These are phyloP conservation scores for Fagopyrum esculentum DNA, from an alignment of 148 eudicot genomes.

Conservation along the genomic window DNA sequence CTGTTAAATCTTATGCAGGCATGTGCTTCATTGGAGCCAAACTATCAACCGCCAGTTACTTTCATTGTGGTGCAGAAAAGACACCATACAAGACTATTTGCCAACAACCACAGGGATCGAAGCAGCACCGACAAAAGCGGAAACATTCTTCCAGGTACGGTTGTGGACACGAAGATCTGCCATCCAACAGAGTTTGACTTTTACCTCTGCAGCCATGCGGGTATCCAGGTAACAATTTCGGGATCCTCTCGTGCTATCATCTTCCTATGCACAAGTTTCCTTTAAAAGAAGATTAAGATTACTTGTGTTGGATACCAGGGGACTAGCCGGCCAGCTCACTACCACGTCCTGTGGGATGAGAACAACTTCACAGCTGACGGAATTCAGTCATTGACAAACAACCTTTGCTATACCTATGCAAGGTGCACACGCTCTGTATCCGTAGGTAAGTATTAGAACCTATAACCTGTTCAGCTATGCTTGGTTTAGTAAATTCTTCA, in stretches of 20 bases:
- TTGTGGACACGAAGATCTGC: slow-evolving; percentile 71
- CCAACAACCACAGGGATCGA: slow-evolving; percentile 47
- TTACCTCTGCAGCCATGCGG: slow-evolving; percentile 79
- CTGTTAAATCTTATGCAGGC: slow-evolving; percentile 34
- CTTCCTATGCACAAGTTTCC: neutral
- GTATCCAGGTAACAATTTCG: slow-evolving; percentile 46
- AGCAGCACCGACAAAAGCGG: slow-evolving; percentile 67
- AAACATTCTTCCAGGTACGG: slow-evolving; percentile 71
- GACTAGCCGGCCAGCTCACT: slow-evolving; percentile 85
- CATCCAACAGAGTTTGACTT: slow-evolving; percentile 86
- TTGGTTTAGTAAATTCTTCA: neutral
- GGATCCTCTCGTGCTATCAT: neutral
- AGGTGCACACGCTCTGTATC: slow-evolving; percentile 78
- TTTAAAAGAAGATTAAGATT: neutral
- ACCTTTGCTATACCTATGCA: slow-evolving; percentile 82
- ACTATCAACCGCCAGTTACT: slow-evolving; percentile 73
- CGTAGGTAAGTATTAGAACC: slow-evolving; percentile 27
- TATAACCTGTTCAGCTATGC: neutral
- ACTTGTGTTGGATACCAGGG: slow-evolving; percentile 32
- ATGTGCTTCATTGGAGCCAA: slow-evolving; percentile 71
- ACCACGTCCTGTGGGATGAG: slow-evolving; percentile 92
- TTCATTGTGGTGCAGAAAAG: slow-evolving; percentile 82
- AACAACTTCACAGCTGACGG: slow-evolving; percentile 74
- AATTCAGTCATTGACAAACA: slow-evolving; percentile 66
- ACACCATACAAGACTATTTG: slow-evolving; percentile 79